Percentiles rank a stretch among this genome's conserved stretches.
Conservation (phyloP, 1,284 basidiomycete species). For the Marasmius oreades region DNA sequence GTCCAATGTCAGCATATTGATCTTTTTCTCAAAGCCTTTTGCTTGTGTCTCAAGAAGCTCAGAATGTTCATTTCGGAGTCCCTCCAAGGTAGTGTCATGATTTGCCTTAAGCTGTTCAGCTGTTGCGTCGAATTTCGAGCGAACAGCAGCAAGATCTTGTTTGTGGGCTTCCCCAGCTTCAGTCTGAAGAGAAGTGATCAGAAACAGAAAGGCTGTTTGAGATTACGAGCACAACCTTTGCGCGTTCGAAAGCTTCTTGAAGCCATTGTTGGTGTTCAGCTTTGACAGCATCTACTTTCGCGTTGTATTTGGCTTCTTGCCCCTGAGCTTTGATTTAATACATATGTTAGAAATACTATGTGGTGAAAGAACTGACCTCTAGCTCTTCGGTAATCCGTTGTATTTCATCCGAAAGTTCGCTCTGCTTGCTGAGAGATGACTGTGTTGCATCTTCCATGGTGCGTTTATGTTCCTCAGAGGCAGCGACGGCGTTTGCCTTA, state of each 20-base stretch:
- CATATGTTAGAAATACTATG: not conserved
- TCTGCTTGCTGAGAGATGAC: constrained; percentile 43
- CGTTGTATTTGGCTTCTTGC: constrained; percentile 65
- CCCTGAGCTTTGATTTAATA: constrained; percentile 35
- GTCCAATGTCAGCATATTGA: constrained; percentile 59
- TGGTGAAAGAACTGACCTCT: constrained; percentile 43
- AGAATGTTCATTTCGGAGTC: constrained; percentile 60
- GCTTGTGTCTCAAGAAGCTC: constrained; percentile 53
- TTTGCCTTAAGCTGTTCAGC: constrained; percentile 65
- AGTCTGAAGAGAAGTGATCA: constrained; percentile 35
- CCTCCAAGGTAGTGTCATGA: constrained; percentile 57
- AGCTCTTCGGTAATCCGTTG: constrained; percentile 56
- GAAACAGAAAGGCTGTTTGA: not conserved
- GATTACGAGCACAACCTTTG: constrained; percentile 51
- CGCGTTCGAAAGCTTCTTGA: constrained; percentile 68
- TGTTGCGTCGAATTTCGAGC: constrained; percentile 59
- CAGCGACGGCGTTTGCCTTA: constrained; percentile 38
- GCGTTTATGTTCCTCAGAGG: constrained; percentile 42
- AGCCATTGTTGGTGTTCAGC: constrained; percentile 63
- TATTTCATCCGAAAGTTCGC: constrained; percentile 57
- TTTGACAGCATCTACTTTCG: constrained; percentile 63
- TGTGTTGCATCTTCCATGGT: constrained; percentile 51
- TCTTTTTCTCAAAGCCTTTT: constrained; percentile 59
- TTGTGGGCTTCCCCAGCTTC: constrained; percentile 66
- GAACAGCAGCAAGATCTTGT: constrained; percentile 67